Percentiles rank a stretch among this genome's conserved stretches.
phyloP scores from a whole-genome alignment of 495 filamentous ascomycete species.

The Ramalina peruviana region DNA sequence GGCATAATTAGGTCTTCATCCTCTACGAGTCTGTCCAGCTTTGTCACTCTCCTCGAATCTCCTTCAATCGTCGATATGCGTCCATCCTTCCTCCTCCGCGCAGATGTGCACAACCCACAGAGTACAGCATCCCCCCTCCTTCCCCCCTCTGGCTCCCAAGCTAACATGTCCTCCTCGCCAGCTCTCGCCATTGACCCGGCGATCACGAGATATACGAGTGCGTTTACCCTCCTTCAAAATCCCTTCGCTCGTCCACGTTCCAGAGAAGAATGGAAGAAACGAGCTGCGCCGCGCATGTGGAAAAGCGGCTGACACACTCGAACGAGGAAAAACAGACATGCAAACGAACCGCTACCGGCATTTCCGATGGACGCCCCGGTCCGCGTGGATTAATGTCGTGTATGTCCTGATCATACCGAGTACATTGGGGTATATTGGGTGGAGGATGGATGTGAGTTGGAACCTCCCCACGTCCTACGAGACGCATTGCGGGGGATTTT shows the following conservation, averaged over 20 bases:
- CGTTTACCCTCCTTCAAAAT: constrained; percentile 17
- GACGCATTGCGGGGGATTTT: neutral
- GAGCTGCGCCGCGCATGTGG: no score
- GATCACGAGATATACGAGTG: constrained; percentile 63
- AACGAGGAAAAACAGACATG: constrained; percentile 47
- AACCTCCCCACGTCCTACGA: neutral
- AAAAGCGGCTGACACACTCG: neutral
- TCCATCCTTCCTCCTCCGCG: no score
- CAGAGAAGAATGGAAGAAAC: neutral
- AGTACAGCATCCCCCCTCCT: no score
- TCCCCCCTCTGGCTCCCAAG: neutral
- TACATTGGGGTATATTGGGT: constrained; percentile 54
- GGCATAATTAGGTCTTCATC: no score
- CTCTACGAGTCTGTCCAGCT: no score
- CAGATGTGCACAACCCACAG: no score
- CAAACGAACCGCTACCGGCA: constrained; percentile 76
- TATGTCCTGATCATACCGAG: constrained; percentile 60
- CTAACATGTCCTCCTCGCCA: constrained; percentile 8
- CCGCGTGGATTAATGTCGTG: constrained; percentile 60
- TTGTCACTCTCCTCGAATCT: no score
- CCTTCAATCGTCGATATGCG: no score
- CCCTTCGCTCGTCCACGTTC: constrained; percentile 5
- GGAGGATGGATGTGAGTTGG: constrained; percentile 64
- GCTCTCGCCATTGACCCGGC: constrained; percentile 62
- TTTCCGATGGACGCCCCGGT: constrained; percentile 82